These are phyloP conservation scores for Podaxis mareebaensis DNA, from an alignment of 768 basidiomycete species.

Conservation along the genomic window DNA sequence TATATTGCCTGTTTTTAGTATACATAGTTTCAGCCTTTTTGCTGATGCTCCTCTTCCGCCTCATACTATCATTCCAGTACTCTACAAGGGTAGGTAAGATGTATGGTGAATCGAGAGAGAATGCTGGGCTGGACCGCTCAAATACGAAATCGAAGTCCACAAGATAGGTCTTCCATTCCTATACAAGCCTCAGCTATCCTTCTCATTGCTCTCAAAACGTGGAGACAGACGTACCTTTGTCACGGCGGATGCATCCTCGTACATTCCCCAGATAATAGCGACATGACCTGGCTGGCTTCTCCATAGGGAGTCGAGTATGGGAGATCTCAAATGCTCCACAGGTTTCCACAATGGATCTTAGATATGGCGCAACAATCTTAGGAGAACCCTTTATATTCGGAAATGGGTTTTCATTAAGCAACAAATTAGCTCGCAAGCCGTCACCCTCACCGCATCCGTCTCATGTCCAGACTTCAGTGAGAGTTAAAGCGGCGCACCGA, in stretches of 20 bases:
- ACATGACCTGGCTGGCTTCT: constrained; percentile 86
- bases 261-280: constrained; percentile 91
- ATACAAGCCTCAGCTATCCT: constrained; percentile 15
- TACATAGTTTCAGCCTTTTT: too few species aligned
- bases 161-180: constrained; percentile 89
- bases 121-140: constrained; percentile 76
- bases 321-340: constrained; percentile 82
- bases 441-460: constrained; percentile 52
- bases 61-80: constrained; percentile 78
- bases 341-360: constrained; percentile 63
- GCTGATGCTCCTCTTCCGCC: constrained; percentile 56
- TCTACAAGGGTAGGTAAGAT: constrained; percentile 75
- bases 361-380: constrained; percentile 68
- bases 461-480: background rate
- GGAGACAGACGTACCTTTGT: constrained; percentile 55
- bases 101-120: constrained; percentile 85
- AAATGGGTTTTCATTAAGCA: constrained; percentile 68
- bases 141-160: constrained; percentile 90
- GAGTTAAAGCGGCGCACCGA: constrained; percentile 48
- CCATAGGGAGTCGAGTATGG: constrained; percentile 85
- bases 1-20: too few species aligned
- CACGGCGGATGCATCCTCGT: constrained; percentile 87
- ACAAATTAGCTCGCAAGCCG: constrained; percentile 78
- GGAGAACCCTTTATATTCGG: constrained; percentile 51
- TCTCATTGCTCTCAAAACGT: background rate